Evolutionary conservation across 192 early-diverging fungal genomes (phyloP).

Genomic region (Gigaspora rosea): DNA sequence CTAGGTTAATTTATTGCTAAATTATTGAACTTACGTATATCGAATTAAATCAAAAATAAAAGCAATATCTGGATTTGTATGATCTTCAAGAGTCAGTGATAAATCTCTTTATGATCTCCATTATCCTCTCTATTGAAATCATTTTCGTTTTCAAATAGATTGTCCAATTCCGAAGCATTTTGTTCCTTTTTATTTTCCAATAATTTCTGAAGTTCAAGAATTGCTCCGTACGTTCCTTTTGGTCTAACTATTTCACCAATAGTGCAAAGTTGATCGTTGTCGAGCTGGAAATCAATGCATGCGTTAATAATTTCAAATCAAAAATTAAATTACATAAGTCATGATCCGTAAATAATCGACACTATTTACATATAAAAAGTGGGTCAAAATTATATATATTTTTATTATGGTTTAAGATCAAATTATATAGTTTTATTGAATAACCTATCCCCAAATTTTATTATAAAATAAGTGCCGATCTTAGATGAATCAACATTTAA

Average conservation of each 20-base stretch:
- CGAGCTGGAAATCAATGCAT: constrained; percentile 8
- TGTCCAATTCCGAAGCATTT: background rate
- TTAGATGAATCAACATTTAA: constrained; percentile 30
- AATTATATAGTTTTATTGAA: too few species aligned
- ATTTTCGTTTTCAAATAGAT: constrained; percentile 25
- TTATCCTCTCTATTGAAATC: too few species aligned
- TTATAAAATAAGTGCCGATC: too few species aligned
- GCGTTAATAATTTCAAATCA: constrained; percentile 14
- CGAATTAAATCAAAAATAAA: constrained; percentile 32
- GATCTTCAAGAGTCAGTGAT: background rate
- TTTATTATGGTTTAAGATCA: too few species aligned
- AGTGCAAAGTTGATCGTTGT: constrained; percentile 20
- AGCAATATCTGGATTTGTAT: constrained; percentile 23
- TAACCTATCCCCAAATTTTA: too few species aligned
- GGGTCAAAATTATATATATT: too few species aligned
- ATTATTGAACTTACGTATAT: constrained; percentile 31
- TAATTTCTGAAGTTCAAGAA: constrained; percentile 19
- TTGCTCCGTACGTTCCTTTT: constrained; percentile 15
- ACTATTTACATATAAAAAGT: too few species aligned
- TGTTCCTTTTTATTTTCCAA: constrained; percentile 3
- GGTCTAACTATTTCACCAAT: constrained; percentile 23
- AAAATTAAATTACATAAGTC: too few species aligned
- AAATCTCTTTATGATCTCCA: constrained; percentile 1
- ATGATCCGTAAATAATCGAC: too few species aligned
- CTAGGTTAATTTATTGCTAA: background rate